Evolutionary conservation across 1,139 yeast genomes (phyloP).

Genomic region (Zygoascus hellenicus): DNA sequence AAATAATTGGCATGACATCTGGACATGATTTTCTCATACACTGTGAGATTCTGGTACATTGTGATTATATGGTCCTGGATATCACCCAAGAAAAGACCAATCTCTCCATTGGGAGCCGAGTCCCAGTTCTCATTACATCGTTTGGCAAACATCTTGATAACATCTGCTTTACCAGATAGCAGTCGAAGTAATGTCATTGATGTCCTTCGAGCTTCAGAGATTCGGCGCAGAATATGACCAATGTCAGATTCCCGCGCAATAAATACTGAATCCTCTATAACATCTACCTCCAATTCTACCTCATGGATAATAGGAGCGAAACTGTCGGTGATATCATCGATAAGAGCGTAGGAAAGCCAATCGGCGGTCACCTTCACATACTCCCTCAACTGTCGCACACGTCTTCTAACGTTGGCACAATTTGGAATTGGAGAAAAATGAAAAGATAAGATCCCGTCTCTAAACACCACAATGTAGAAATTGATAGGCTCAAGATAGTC

Average conservation of each 20-base stretch:
- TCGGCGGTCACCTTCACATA: slow-evolving; percentile 84
- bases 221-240: slow-evolving; percentile 57
- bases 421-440: slow-evolving; percentile 79
- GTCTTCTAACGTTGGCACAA: slow-evolving; percentile 81
- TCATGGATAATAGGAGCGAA: slow-evolving; percentile 87
- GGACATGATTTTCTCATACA: slow-evolving; percentile 88
- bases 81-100: slow-evolving; percentile 78
- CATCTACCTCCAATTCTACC: slow-evolving; percentile 86
- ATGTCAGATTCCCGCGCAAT: slow-evolving; percentile 59
- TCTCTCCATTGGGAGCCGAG: slow-evolving; percentile 39
- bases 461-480: slow-evolving; percentile 81
- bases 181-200: slow-evolving; percentile 91
- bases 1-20: slow-evolving; percentile 88
- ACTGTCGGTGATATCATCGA: slow-evolving; percentile 91
- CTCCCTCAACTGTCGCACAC: slow-evolving; percentile 85
- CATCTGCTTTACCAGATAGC: slow-evolving; percentile 93
- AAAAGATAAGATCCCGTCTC: slow-evolving; percentile 77
- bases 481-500: slow-evolving; percentile 84
- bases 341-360: slow-evolving; percentile 90
- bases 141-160: slow-evolving; percentile 93
- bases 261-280: slow-evolving; percentile 80
- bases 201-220: slow-evolving; percentile 83
- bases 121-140: slow-evolving; percentile 72
- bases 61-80: slow-evolving; percentile 96
- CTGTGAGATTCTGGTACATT: slow-evolving; percentile 83